Percentiles rank a stretch among this genome's conserved stretches.
Evolutionary conservation across 257 asterid genomes (phyloP).

Genomic region (Capsicum rhomboideum): DNA sequence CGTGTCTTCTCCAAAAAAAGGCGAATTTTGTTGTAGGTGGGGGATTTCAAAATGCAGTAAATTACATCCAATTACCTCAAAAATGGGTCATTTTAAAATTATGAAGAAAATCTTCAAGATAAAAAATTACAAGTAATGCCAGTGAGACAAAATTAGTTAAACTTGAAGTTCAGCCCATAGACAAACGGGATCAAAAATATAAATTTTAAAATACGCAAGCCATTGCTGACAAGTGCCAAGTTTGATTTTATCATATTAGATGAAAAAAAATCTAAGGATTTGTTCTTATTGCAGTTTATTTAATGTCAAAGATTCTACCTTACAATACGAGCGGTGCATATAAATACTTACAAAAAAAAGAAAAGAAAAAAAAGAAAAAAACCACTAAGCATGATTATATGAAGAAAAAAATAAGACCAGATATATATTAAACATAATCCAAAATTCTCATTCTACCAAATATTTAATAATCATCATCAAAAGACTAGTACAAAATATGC

Average conservation of each 20-base stretch:
- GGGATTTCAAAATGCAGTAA: neutral
- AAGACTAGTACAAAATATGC: neutral
- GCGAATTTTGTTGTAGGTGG: neutral
- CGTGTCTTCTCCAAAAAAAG: neutral
- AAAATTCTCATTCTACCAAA: slow-evolving; percentile 4
- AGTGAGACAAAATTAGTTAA: too few species aligned
- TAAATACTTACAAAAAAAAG: neutral
- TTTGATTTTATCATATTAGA: neutral
- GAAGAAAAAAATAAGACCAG: neutral
- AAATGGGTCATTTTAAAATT: too few species aligned
- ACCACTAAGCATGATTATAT: neutral
- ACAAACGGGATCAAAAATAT: neutral
- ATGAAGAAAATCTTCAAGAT: neutral
- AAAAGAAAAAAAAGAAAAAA: neutral
- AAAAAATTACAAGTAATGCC: neutral
- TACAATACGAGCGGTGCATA: neutral
- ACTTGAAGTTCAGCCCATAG: neutral
- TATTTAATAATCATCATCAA: neutral
- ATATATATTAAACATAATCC: neutral
- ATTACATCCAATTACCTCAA: too few species aligned
- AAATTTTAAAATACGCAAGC: neutral
- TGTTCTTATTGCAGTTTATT: neutral
- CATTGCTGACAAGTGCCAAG: neutral
- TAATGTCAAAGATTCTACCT: neutral
- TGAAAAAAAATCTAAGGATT: neutral